These are phyloP conservation scores for Neophaeococcomyces aloes DNA, from an alignment of 2,329 filamentous ascomycete species.

Conservation along the genomic window DNA sequence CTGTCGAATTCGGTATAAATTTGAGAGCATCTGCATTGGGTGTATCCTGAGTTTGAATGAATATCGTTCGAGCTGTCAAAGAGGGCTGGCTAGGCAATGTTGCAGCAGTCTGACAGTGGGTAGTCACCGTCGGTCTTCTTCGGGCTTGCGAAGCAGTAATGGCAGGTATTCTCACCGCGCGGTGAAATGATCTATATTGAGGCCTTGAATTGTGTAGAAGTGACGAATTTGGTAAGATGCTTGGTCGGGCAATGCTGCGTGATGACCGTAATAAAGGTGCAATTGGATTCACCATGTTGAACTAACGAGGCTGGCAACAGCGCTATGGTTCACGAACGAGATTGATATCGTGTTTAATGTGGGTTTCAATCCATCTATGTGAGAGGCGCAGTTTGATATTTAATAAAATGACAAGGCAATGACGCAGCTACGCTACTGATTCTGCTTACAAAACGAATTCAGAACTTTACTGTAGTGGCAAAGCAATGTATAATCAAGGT, in stretches of 20 bases:
- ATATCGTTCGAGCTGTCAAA: slow-evolving; percentile 62
- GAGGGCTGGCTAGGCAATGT: slow-evolving; percentile 30
- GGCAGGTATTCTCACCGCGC: slow-evolving; percentile 35
- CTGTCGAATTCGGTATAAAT: slow-evolving; percentile 80
- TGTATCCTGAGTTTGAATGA: slow-evolving; percentile 93
- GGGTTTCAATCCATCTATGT: no score
- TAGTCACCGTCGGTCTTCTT: slow-evolving; percentile 36
- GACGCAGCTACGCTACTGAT: no score
- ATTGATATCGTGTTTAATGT: no score
- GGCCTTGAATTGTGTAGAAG: neutral
- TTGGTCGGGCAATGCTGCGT: neutral
- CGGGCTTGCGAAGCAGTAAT: slow-evolving; percentile 39
- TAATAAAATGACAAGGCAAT: slow-evolving; percentile 24
- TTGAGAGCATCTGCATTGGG: slow-evolving; percentile 92
- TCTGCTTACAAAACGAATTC: no score
- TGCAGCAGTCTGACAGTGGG: slow-evolving; percentile 30
- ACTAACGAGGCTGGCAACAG: no score
- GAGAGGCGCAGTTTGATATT: slow-evolving; percentile 1
- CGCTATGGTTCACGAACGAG: no score
- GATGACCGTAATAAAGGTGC: neutral
- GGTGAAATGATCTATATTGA: slow-evolving; percentile 27
- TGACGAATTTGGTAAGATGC: neutral
- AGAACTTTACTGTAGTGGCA: no score
- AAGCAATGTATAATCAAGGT: no score
- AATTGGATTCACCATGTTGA: neutral